These are phyloP conservation scores for Paraglomus occultum DNA, from an alignment of 192 early-diverging fungal genomes.

Conservation along the genomic window DNA sequence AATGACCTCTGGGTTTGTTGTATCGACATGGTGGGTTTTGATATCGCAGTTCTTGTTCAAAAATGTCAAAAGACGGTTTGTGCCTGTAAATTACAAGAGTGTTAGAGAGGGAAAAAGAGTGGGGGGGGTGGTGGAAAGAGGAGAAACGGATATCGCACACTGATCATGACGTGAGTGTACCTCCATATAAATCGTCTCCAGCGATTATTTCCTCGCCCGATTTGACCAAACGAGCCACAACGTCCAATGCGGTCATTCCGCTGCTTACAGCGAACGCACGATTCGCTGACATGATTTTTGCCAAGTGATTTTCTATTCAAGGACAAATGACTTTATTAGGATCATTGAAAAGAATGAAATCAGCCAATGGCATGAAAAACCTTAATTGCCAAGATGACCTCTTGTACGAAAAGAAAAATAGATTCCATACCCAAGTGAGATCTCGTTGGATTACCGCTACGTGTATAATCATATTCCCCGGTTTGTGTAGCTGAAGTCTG, in stretches of 20 bases:
- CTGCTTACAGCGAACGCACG: conserved; percentile 83
- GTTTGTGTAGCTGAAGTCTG: conserved; percentile 74
- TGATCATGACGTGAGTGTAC: conserved; percentile 35
- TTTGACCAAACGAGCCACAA: conserved; percentile 84
- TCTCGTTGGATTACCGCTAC: conserved; percentile 97
- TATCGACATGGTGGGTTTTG: conserved; percentile 90
- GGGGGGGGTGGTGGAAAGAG: conserved; percentile 30
- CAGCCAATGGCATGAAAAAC: not conserved
- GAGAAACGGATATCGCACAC: too few relatives aligned
- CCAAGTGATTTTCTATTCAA: conserved; percentile 79
- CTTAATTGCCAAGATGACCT: not conserved
- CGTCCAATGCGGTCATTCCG: conserved; percentile 95
- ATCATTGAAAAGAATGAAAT: not conserved
- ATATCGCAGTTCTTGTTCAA: conserved; percentile 74
- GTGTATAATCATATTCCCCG: conserved; percentile 94
- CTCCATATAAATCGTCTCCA: conserved; percentile 96
- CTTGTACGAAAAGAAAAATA: not conserved
- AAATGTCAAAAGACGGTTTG: conserved; percentile 91
- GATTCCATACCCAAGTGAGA: conserved; percentile 69
- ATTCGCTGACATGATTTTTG: conserved; percentile 90
- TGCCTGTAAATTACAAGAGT: conserved; percentile 46
- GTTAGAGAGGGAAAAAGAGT: conserved; percentile 6
- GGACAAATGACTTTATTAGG: conserved; percentile 1
- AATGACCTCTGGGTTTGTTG: conserved; percentile 67
- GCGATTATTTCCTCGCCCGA: conserved; percentile 89